Evolutionary conservation across 108 stramenopile species (phyloP).

Genomic region (Parmales sp.): DNA sequence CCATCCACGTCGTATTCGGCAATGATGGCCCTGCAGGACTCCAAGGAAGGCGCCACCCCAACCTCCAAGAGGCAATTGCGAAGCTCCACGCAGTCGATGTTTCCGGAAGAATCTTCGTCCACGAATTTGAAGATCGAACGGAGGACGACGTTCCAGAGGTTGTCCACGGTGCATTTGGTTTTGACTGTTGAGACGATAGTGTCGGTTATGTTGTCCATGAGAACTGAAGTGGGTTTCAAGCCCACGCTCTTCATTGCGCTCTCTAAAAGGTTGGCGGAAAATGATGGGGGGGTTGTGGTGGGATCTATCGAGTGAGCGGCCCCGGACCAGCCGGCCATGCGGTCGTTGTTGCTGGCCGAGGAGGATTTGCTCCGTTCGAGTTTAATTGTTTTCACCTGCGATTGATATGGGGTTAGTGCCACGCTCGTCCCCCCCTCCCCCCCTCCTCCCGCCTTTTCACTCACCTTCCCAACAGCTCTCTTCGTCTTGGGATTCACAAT

Average conservation of each 20-base stretch:
- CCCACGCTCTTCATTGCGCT: background rate
- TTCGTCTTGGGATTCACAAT: background rate
- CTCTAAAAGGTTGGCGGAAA: no score
- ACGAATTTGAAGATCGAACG: background rate
- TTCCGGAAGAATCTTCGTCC: background rate
- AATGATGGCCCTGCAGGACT: background rate
- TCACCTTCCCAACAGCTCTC: background rate
- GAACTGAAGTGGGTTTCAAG: background rate
- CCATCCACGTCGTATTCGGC: constrained; percentile 11
- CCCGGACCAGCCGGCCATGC: no score
- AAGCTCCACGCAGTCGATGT: background rate
- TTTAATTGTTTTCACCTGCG: no score
- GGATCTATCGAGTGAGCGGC: no score
- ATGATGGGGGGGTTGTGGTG: no score
- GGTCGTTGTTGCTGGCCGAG: no score
- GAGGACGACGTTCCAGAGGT: background rate
- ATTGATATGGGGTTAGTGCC: no score
- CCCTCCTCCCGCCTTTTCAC: background rate
- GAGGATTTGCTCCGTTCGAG: no score
- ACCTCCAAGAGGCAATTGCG: background rate
- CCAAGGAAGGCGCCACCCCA: background rate
- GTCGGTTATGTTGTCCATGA: background rate
- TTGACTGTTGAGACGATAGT: background rate
- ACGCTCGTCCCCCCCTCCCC: background rate
- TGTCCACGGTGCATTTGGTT: background rate